Evolutionary conservation across 2,329 filamentous ascomycete genomes (phyloP), one percentile per base, ranked within the genome.

Genomic region (Gaeumannomyces tritici): DNA sequence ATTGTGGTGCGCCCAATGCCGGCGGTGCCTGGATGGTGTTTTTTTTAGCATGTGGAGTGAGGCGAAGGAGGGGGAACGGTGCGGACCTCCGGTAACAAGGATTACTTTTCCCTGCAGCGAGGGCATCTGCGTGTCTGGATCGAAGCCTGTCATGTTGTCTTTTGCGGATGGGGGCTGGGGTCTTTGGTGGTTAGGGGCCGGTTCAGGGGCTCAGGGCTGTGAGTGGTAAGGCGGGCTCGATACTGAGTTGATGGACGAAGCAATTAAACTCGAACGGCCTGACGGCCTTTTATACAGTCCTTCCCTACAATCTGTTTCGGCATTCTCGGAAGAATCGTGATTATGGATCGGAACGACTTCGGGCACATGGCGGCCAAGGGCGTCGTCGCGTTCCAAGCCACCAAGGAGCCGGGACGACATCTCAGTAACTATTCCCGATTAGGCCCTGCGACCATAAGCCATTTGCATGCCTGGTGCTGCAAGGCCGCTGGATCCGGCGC

Each of bases 1-100:
- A 79, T 69, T 5, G 74, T 74, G 62, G 74, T 72, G 62, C 72
- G 74, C 27, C 79, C 79, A 2, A 80, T 69, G 0, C 78, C 79
- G 29, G 73, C 69, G 47, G 76, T 79, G 3, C 69, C 70, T 69
- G 54, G n/a, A 15, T 13, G 35, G 6, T 6, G 35, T 4, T 3
- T 42, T 3, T 42, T 42, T 42, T 18, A 7, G 18, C 21, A n/a
- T 13, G 54, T 55, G 35, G 9, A 60, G 55, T 33, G 31, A 12
- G 47, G 33, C 28, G 57, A 27, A 6, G 35, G 11, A 3, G 35
- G 11, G 35, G 35, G 15, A 15, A 42, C 13, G 54, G 29, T 6
- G 31, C 63, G 58, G 69, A 69, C 75, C 77, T 47, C 77, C 77
- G 6, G 76, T 79, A n/a, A 79, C 68, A 4, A 79, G 67, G 12